Evolutionary conservation across 352 stramenopile species (phyloP).

Genomic region (Thraustotheca clavata): DNA sequence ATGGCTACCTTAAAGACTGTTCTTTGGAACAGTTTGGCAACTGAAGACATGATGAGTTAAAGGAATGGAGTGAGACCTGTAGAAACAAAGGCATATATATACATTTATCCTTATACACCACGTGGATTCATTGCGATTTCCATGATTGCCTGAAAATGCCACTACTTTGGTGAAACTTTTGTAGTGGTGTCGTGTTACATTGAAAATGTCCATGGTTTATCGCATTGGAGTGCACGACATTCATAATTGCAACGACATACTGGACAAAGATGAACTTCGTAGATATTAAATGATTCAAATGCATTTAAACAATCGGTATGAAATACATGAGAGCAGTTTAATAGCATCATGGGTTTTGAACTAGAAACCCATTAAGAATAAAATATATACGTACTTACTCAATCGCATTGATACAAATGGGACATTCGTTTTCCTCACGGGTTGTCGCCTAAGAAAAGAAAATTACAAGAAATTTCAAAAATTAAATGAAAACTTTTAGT

Average conservation of each 20-base stretch:
- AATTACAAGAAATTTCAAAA: neutral
- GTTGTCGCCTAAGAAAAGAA: conserved; percentile 28
- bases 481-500: conserved; percentile 24
- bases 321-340: conserved; percentile 77
- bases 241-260: conserved; percentile 44
- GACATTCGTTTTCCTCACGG: conserved; percentile 53
- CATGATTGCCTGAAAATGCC: neutral
- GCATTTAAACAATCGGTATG: conserved; percentile 59
- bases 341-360: conserved; percentile 28
- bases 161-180: neutral
- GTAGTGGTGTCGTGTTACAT: neutral
- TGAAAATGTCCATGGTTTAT: conserved; percentile 9
- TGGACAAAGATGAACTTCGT: conserved; percentile 64
- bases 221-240: neutral
- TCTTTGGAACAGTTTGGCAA: no score
- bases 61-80: no score
- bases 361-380: neutral
- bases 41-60: no score
- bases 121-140: neutral
- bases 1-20: no score
- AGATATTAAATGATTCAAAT: conserved; percentile 84
- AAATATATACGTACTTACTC: conserved; percentile 26
- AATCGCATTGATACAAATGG: conserved; percentile 76
- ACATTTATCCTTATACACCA: no score
- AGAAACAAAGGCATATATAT: no score